phyloP scores from a whole-genome alignment of 306 rosid species.

The Fragaria iinumae region DNA sequence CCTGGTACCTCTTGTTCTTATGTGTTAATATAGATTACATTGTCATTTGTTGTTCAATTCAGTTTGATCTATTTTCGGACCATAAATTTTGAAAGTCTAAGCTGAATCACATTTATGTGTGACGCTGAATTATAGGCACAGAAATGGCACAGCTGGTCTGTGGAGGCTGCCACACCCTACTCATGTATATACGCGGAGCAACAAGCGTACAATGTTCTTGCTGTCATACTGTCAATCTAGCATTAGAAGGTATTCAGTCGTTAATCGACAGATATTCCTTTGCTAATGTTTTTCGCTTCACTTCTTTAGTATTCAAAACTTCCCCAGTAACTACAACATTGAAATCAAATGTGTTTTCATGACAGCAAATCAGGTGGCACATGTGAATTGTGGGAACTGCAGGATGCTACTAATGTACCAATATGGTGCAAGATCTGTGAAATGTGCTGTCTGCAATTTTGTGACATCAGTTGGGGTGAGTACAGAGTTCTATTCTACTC shows the following conservation, averaged over 20 bases:
- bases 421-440: slow-evolving; percentile 93
- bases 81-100: not conserved
- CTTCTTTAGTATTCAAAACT: not conserved
- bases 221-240: slow-evolving; percentile 96
- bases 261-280: not conserved
- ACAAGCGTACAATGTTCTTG: slow-evolving; percentile 98
- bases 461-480: slow-evolving; percentile 96
- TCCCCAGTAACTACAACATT: not conserved
- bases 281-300: not conserved
- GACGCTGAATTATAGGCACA: slow-evolving; percentile 55
- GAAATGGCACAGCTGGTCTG: slow-evolving; percentile 99
- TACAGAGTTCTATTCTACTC: slow-evolving; percentile 17
- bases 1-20: slow-evolving; percentile 54
- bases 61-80: not conserved
- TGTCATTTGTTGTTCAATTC: not conserved
- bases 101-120: not conserved
- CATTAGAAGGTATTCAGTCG: slow-evolving; percentile 74
- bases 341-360: slow-evolving; percentile 24
- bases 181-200: slow-evolving; percentile 95
- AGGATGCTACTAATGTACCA: slow-evolving; percentile 93
- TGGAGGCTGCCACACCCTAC: slow-evolving; percentile 96
- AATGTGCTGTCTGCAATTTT: slow-evolving; percentile 98
- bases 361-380: slow-evolving; percentile 99
- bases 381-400: slow-evolving; percentile 93
- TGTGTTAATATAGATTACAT: too few relatives aligned